Conservation (phyloP, 2,329 filamentous ascomycete genomes). For the Aspergillus neotritici region DNA sequence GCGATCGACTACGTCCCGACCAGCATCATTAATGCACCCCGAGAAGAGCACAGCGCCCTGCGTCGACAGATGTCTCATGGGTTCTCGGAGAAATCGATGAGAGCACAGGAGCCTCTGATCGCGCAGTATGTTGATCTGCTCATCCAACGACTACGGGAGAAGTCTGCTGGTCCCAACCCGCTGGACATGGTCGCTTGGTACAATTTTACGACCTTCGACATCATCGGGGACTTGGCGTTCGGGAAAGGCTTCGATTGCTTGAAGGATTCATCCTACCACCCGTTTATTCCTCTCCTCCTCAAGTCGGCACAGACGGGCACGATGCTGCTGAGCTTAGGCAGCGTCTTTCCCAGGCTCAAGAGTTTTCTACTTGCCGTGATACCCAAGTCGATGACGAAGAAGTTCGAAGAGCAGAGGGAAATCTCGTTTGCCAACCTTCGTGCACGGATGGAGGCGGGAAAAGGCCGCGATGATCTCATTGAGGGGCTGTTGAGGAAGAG, state of each 20-base stretch:
- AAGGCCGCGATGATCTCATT: conserved; percentile 1
- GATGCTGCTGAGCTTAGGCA: conserved; percentile 7
- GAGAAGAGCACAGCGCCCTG: conserved; percentile 17
- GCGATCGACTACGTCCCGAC: neutral
- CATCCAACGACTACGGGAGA: conserved; percentile 21
- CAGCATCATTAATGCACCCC: conserved; percentile 12
- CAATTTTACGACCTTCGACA: conserved; percentile 30
- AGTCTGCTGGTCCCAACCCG: conserved; percentile 1
- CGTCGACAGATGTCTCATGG: conserved; percentile 30
- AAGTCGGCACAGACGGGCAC: conserved; percentile 11
- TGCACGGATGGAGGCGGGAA: neutral
- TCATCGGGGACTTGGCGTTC: conserved; percentile 29
- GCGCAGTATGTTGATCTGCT: conserved; percentile 28
- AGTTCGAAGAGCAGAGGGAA: neutral
- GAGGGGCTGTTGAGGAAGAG: conserved; percentile 2
- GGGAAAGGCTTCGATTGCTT: conserved; percentile 29
- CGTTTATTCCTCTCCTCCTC: conserved; percentile 22
- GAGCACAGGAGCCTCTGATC: conserved; percentile 31
- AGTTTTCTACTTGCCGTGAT: neutral
- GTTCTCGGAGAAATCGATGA: conserved; percentile 37
- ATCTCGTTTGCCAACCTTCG: neutral
- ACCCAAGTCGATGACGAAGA: neutral
- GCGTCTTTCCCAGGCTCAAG: neutral
- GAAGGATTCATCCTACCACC: conserved; percentile 19
- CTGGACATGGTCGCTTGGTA: conserved; percentile 27